Base-by-base conservation (phyloP, 495 filamentous ascomycete species). In the Tuber calosporum region DNA sequence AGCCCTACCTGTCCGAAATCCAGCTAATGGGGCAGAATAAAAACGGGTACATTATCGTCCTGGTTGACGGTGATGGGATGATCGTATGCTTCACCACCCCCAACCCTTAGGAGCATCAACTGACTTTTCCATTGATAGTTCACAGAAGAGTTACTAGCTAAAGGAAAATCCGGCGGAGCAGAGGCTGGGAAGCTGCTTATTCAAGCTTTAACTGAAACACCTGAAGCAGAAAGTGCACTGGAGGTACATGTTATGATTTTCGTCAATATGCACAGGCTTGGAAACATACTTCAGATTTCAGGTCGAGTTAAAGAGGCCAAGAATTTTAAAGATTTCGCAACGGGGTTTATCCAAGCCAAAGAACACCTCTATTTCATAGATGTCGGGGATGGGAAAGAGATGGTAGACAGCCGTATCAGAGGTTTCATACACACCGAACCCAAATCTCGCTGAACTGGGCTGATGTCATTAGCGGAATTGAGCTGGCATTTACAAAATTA, bases 61-160 rank as follows among this genome's bases (percentile, higher is more conserved):
- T 81, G 40, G 74, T 81, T 66, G 79, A 81, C 38, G 79, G 79
- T 20, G 79, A 81, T 74, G 79, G 79, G 48, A 81, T 81, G 79
- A 80, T 80, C 68, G 79, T 80, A 77, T 70, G 75, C 67, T 69
- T 22, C 74, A 36, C 48, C 71, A 53, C 70, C 45, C 40, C 34
- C 40, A 39, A 66, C 36, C 41, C 13, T 36, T 15, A n/a, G 26
- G 19, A 34, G 38, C 5, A 36, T 69, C 68, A 41, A 67, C 77
- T 80, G 36, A 78, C 68, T 53, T 39, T 76, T 53, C 40, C 20
- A 34, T 43, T 11, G 19, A 20, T 15, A 80, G 79, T 81, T 81
- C 71, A 73, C 73, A 69, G 74, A 74, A 58, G 80, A 81, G 67
- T 76, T 81, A 66, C 71, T 81, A 68, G 73, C 70, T 40, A 72